phyloP scores from a whole-genome alignment of 768 basidiomycete genomes.

The Collybia sp. region DNA sequence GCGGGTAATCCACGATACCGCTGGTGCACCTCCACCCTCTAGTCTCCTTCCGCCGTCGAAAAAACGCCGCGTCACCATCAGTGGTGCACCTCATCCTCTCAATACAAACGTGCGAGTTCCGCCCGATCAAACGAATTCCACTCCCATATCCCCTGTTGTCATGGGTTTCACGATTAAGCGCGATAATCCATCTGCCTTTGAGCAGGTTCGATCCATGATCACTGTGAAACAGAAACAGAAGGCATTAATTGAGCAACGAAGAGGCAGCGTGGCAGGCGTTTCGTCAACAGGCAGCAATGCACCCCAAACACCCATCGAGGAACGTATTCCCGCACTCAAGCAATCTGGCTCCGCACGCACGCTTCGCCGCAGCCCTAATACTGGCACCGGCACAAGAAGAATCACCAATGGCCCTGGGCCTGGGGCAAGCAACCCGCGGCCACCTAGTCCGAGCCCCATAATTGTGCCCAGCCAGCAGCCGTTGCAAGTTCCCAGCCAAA shows the following conservation, averaged over 20 bases:
- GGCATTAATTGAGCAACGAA: constrained; percentile 63
- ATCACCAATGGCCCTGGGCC: constrained; percentile 14
- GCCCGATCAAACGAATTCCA: constrained; percentile 40
- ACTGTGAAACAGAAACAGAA: constrained; percentile 69
- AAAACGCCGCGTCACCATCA: constrained; percentile 70
- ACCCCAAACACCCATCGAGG: constrained; percentile 22
- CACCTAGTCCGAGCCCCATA: constrained; percentile 26
- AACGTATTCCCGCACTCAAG: constrained; percentile 18
- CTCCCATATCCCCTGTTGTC: constrained; percentile 64
- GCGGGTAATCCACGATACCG: constrained; percentile 11
- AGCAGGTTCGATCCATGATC: constrained; percentile 60
- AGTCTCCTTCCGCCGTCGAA: constrained; percentile 45
- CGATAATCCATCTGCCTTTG: constrained; percentile 54
- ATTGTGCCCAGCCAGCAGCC: constrained; percentile 21
- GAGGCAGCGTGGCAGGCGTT: constrained; percentile 50
- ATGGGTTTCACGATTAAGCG: constrained; percentile 54
- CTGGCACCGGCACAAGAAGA: constrained; percentile 22
- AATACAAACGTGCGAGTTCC: constrained; percentile 46
- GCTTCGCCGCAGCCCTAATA: constrained; percentile 33
- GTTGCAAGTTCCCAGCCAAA: constrained; percentile 13
- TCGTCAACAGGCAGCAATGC: constrained; percentile 17
- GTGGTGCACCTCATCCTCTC: constrained; percentile 50
- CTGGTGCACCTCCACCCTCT: constrained; percentile 34
- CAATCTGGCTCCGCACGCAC: constrained; percentile 18
- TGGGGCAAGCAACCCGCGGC: constrained; percentile 18